Evolutionary conservation across 805 yeast species (phyloP).

Genomic region (Kluyveromyces wickerhamii): DNA sequence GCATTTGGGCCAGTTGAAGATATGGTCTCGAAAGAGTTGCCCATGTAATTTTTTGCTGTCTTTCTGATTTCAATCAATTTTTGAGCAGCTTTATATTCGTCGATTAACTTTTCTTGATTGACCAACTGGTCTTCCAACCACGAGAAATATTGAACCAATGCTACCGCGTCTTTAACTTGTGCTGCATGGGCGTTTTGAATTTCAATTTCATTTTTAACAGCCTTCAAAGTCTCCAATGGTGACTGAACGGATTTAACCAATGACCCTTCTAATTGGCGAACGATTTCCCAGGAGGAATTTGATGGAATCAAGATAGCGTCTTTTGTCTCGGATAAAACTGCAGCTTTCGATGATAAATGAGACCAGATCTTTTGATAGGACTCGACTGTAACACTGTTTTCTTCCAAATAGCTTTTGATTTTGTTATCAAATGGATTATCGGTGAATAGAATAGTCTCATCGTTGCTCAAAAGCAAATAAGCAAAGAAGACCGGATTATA

Average conservation of each 20-base stretch:
- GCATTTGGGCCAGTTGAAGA: slow-evolving; percentile 72
- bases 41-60: slow-evolving; percentile 48
- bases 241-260: slow-evolving; percentile 37
- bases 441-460: slow-evolving; percentile 44
- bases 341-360: slow-evolving; percentile 10
- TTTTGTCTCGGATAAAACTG: slow-evolving; percentile 16
- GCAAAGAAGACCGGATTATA: slow-evolving; percentile 84
- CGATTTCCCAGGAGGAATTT: slow-evolving; percentile 61
- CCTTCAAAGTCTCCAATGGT: slow-evolving; percentile 61
- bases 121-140: slow-evolving; percentile 68
- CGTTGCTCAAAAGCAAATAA: slow-evolving; percentile 40
- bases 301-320: slow-evolving; percentile 44
- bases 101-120: slow-evolving; percentile 35
- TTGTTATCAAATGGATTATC: slow-evolving; percentile 37
- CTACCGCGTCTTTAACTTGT: slow-evolving; percentile 78
- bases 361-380: slow-evolving; percentile 54
- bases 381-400: slow-evolving; percentile 40
- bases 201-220: slow-evolving; percentile 69
- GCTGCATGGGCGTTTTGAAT: slow-evolving; percentile 63
- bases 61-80: slow-evolving; percentile 49
- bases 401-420: slow-evolving; percentile 34
- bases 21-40: slow-evolving; percentile 68
- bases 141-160: slow-evolving; percentile 62
- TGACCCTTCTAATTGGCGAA: slow-evolving; percentile 39
- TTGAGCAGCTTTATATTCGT: slow-evolving; percentile 60